A percentile compares a stretch with the other conserved stretches of the same genome.
Conservation (phyloP, 148 eudicot genomes). For the Vaccinium macrocarpon region DNA sequence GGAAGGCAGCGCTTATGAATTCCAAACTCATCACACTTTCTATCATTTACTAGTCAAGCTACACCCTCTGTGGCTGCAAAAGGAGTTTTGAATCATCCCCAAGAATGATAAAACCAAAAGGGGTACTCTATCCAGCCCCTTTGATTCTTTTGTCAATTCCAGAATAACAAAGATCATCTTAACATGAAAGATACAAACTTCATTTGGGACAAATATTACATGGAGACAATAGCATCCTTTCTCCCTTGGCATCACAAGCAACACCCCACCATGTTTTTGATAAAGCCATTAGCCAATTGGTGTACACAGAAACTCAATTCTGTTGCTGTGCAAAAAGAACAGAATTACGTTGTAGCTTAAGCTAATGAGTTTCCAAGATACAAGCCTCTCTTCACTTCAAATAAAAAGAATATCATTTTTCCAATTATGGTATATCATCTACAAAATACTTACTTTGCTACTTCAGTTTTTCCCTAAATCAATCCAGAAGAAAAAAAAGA, state of each 20-base stretch:
- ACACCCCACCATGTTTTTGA: neutral
- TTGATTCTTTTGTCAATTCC: neutral
- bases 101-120: neutral
- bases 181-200: neutral
- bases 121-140: neutral
- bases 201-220: neutral
- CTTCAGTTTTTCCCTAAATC: neutral
- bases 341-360: neutral
- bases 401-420: neutral
- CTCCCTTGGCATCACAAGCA: neutral
- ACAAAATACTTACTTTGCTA: neutral
- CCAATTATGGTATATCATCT: neutral
- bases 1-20: neutral
- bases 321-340: too few species aligned
- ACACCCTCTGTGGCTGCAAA: neutral
- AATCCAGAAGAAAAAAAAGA: constrained; percentile 15
- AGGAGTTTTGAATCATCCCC: neutral
- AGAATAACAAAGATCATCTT: neutral
- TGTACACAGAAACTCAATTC: neutral
- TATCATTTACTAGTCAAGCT: neutral
- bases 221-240: neutral
- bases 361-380: neutral
- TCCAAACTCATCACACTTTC: neutral
- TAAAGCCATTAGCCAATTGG: neutral
- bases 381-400: neutral